Evolutionary conservation across 768 basidiomycete genomes (phyloP).

Genomic region (Filobasidium floriforme): DNA sequence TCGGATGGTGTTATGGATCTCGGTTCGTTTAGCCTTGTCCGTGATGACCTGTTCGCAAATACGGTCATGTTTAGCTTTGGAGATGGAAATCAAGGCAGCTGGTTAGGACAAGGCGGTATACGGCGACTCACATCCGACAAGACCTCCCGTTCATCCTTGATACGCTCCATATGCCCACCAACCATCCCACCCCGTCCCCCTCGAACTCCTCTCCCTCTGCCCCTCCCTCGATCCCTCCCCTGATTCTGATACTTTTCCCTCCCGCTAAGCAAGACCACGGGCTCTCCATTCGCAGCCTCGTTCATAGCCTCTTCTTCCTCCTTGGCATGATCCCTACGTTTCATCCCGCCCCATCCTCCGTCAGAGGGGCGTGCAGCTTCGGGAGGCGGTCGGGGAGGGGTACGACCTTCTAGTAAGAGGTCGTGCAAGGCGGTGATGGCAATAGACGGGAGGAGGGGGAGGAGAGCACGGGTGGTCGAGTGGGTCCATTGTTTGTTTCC

Average conservation of each 20-base stretch:
- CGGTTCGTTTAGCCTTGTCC: constrained; percentile 71
- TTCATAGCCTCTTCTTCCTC: constrained; percentile 33
- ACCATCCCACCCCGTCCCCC: constrained; percentile 22
- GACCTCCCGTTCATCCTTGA: constrained; percentile 66
- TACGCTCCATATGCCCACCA: constrained; percentile 33
- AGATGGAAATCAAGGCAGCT: background rate
- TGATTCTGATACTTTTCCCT: constrained; percentile 11
- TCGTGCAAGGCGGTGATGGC: constrained; percentile 59
- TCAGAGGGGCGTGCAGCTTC: constrained; percentile 51
- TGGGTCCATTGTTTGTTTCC: constrained; percentile 29
- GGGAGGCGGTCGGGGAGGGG: constrained; percentile 53
- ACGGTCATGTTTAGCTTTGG: background rate
- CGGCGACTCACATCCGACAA: constrained; percentile 63
- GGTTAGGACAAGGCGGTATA: background rate
- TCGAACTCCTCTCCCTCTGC: constrained; percentile 20
- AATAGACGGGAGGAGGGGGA: constrained; percentile 59
- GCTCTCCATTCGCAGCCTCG: background rate
- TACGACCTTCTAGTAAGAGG: constrained; percentile 72
- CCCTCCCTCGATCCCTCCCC: constrained; percentile 40
- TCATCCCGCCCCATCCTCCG: constrained; percentile 63
- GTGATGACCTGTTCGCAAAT: constrained; percentile 60
- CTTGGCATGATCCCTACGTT: constrained; percentile 30
- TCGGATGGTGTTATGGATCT: constrained; percentile 71
- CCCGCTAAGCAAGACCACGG: background rate
- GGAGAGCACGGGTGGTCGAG: constrained; percentile 47